Conservation (phyloP, 257 asterid genomes). For the Solanum lignicaule region DNA sequence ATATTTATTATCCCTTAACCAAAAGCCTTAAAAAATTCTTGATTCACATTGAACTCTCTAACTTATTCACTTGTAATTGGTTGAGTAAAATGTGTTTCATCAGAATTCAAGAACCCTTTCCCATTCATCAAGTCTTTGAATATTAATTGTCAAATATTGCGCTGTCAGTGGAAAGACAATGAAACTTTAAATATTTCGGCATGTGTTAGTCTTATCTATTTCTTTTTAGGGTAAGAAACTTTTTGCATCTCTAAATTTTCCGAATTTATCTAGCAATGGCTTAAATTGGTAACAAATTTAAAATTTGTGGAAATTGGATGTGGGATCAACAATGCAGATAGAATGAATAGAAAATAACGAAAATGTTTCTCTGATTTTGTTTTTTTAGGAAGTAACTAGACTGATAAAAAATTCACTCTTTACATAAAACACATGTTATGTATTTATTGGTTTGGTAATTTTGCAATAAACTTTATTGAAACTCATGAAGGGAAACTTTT, state of each 20-base stretch:
- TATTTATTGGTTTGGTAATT: too few species aligned
- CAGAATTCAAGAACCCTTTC: slow-evolving; percentile 36
- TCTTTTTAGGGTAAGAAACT: background rate
- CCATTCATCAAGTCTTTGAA: too few species aligned
- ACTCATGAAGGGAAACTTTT: too few species aligned
- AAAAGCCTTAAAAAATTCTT: slow-evolving; percentile 21
- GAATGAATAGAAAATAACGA: background rate
- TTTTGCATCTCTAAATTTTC: background rate
- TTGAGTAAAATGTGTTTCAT: slow-evolving; percentile 39
- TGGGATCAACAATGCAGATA: background rate
- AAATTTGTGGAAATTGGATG: background rate
- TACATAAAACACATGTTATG: too few species aligned
- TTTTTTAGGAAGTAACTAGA: too few species aligned
- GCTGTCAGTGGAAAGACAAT: too few species aligned
- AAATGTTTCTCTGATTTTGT: too few species aligned
- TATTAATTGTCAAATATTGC: too few species aligned
- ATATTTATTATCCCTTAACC: slow-evolving; percentile 48
- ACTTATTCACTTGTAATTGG: slow-evolving; percentile 41
- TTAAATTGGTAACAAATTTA: background rate
- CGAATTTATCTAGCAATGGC: background rate
- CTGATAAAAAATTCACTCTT: too few species aligned
- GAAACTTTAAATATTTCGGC: background rate
- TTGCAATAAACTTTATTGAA: too few species aligned
- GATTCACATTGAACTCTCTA: slow-evolving; percentile 22
- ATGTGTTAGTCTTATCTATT: background rate